phyloP scores from a whole-genome alignment of 495 filamentous ascomycete species.

The Trichocladium uniseriatum region DNA sequence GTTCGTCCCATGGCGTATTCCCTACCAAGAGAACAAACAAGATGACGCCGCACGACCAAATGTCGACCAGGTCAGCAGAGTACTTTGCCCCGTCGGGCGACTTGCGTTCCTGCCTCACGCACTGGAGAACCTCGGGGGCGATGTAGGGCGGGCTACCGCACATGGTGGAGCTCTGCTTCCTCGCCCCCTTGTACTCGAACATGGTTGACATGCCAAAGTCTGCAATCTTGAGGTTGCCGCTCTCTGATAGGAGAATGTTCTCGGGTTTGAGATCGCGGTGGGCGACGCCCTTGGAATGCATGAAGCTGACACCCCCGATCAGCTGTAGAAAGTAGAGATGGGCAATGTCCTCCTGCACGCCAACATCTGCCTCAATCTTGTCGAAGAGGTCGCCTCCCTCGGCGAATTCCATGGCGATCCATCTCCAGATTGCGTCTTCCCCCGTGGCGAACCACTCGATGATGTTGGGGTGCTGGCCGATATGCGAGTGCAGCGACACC shows the following conservation, averaged over 20 bases:
- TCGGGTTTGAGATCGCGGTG: slow-evolving; percentile 89
- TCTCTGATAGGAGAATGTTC: slow-evolving; percentile 72
- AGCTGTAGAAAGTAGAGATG: slow-evolving; percentile 95
- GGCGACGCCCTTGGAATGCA: slow-evolving; percentile 85
- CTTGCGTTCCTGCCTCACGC: slow-evolving; percentile 34
- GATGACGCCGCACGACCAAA: slow-evolving; percentile 96
- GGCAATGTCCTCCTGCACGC: slow-evolving; percentile 83
- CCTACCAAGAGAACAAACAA: slow-evolving; percentile 91
- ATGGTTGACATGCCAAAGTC: slow-evolving; percentile 95
- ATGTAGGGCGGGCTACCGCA: slow-evolving; percentile 97
- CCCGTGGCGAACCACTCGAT: slow-evolving; percentile 84
- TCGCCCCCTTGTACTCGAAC: slow-evolving; percentile 75
- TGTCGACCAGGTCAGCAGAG: slow-evolving; percentile 73
- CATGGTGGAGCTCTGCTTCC: slow-evolving; percentile 72
- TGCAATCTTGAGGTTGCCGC: slow-evolving; percentile 87
- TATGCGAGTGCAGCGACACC: slow-evolving; percentile 74
- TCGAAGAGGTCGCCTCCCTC: slow-evolving; percentile 96
- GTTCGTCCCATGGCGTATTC: slow-evolving; percentile 97
- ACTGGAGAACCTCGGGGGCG: slow-evolving; percentile 77
- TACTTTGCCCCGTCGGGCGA: slow-evolving; percentile 57
- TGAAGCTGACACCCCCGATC: slow-evolving; percentile 80
- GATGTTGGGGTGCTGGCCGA: slow-evolving; percentile 83
- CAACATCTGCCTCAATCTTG: slow-evolving; percentile 96
- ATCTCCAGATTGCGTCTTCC: slow-evolving; percentile 84
- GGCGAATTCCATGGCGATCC: slow-evolving; percentile 97